These are phyloP conservation scores for Nicotiana rustica DNA, from an alignment of 305 asterid species.

Conservation along the genomic window DNA sequence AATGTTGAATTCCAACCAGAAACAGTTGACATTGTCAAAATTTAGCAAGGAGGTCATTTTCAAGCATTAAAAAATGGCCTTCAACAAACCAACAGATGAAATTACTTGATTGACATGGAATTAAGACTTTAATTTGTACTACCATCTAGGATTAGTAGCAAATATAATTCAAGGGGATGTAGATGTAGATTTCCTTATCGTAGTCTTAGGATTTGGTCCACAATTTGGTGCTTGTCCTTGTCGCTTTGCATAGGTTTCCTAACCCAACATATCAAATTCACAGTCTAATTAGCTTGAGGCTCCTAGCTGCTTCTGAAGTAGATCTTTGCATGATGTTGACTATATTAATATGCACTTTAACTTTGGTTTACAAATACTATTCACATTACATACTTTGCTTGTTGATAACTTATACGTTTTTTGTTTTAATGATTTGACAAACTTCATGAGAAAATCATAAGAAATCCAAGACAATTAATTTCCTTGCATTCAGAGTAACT, in stretches of 20 bases:
- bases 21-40: constrained; percentile 3
- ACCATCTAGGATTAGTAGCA: neutral
- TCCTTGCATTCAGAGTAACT: no score
- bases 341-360: neutral
- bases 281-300: neutral
- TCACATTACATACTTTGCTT: neutral
- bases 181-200: neutral
- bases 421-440: no score
- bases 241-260: neutral
- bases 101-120: constrained; percentile 34
- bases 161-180: neutral
- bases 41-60: neutral
- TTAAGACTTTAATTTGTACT: constrained; percentile 19
- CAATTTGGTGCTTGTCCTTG: constrained; percentile 29
- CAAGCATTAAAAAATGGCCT: neutral
- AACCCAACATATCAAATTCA: constrained; percentile 14
- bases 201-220: constrained; percentile 26
- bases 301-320: neutral
- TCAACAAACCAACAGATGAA: constrained; percentile 30
- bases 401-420: neutral
- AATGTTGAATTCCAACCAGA: neutral
- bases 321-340: neutral
- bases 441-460: no score
- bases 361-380: neutral
- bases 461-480: no score